Conservation (phyloP, 352 stramenopile genomes). For the Halophytophthora batemanensis region DNA sequence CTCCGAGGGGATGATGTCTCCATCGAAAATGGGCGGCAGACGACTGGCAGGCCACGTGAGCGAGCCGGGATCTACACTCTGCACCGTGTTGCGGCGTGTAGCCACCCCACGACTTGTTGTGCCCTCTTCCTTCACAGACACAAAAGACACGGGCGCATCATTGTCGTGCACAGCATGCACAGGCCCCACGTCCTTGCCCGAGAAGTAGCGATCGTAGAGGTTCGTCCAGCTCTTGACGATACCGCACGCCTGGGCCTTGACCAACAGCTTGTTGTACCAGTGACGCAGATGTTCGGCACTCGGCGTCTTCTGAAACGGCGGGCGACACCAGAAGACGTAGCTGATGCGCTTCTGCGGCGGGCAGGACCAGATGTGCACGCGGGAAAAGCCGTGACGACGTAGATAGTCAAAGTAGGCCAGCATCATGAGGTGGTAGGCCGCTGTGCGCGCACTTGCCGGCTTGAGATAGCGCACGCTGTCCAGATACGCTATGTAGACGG, state of each 20-base stretch:
- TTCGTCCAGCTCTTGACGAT: constrained; percentile 73
- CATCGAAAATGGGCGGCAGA: constrained; percentile 78
- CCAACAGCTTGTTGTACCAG: constrained; percentile 93
- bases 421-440: constrained; percentile 95
- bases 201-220: constrained; percentile 70
- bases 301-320: constrained; percentile 93
- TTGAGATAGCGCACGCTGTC: constrained; percentile 84
- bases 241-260: constrained; percentile 46
- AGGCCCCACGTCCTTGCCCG: constrained; percentile 14
- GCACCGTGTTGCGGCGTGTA: constrained; percentile 52
- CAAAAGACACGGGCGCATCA: constrained; percentile 10
- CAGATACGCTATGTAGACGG: constrained; percentile 84
- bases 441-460: constrained; percentile 78
- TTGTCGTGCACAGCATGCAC: constrained; percentile 4
- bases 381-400: constrained; percentile 91
- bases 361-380: constrained; percentile 97
- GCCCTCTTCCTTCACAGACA: constrained; percentile 32
- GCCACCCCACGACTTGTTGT: constrained; percentile 30
- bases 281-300: constrained; percentile 89
- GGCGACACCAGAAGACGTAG: constrained; percentile 98
- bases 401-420: constrained; percentile 95
- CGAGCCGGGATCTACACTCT: constrained; percentile 91
- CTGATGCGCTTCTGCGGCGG: constrained; percentile 92
- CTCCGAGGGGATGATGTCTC: constrained; percentile 75
- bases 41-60: constrained; percentile 54